Base-by-base conservation (phyloP, 2,329 filamentous ascomycete species). In the Byssochlamys sp. region DNA sequence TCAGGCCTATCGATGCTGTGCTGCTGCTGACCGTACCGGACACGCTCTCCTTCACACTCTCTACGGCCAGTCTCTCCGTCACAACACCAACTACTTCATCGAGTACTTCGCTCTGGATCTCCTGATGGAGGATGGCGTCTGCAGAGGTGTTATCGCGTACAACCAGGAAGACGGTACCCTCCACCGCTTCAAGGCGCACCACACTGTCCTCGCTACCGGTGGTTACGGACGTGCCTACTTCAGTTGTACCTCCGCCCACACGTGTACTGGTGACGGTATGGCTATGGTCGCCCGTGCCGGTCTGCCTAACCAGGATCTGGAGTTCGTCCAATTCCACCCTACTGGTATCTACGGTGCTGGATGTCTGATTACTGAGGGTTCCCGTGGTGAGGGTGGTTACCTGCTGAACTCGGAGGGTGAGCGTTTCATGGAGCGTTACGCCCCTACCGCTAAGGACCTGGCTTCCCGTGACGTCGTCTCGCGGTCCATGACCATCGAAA, bases 81-180 rank as follows among this genome's bases (percentile, higher is more conserved):
- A 97, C 83, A 96, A 96, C 83, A 96, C 92, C 72, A 96, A 96
- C 82, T 99, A 96, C 84, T 97, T 99, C 79, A 96, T 99, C 75
- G 94, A 97, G 78, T 97, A 91, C 83, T 99, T 97, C 75, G 94
- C 91, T 68, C 84, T 95, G 65, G 94, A 97, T 73, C 80, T 97
- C 76, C 88, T 99, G 69, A 97, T 97, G 94, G 88, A 96, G 79
- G 89, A 95, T 69, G 92, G 92, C 60, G 89, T 92, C 76, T 97
- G 92, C 82, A 91, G 91, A 66, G 94, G 94, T 84, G 89, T 97
- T 65, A 82, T 97, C 65, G 92, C 92, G 59, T 96, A 96, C 80
- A 97, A 96, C 84, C 91, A 96, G 79, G 92, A 99, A 79, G 94
- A 99, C 71, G 94, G 94, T 64, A 97, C 92, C 31, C 86, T 97